A percentile compares a stretch with the other conserved stretches of the same genome.
Conservation (phyloP, 208 protist species). For the Crithidia sp. region DNA sequence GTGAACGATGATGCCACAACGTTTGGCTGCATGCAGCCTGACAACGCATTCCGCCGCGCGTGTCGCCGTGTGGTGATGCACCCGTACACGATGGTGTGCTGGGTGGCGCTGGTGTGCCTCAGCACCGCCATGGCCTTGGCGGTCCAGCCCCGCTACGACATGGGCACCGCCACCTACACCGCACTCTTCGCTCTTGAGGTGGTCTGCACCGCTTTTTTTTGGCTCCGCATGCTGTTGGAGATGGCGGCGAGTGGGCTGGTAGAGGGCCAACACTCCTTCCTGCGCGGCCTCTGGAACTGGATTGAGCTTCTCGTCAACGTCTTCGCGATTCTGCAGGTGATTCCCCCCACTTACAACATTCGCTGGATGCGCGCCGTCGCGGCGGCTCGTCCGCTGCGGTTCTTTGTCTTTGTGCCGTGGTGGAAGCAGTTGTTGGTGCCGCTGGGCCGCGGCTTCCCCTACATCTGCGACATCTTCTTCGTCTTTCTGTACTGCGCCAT, state of each 20-base stretch:
- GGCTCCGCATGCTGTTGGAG: slow-evolving; percentile 54
- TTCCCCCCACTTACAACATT: slow-evolving; percentile 41
- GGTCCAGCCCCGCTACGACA: slow-evolving; percentile 45
- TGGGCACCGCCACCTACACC: slow-evolving; percentile 25
- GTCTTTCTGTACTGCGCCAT: slow-evolving; percentile 33
- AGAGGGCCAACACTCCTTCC: slow-evolving; percentile 32
- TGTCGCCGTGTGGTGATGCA: slow-evolving; percentile 13
- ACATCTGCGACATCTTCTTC: slow-evolving; percentile 38
- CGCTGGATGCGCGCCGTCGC: slow-evolving; percentile 55
- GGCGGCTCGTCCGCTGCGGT: slow-evolving; percentile 52
- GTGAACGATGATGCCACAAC: slow-evolving; percentile 8
- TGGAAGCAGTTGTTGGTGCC: slow-evolving; percentile 32
- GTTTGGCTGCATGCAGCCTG: slow-evolving; percentile 4
- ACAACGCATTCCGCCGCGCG: slow-evolving; percentile 4
- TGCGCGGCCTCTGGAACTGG: slow-evolving; percentile 56
- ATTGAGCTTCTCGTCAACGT: slow-evolving; percentile 57
- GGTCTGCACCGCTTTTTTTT: slow-evolving; percentile 51
- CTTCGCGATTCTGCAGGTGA: slow-evolving; percentile 51
- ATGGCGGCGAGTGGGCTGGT: slow-evolving; percentile 48
- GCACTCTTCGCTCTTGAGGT: slow-evolving; percentile 38
- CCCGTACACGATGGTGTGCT: slow-evolving; percentile 19
- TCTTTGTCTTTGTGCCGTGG: slow-evolving; percentile 31
- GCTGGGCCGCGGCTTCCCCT: slow-evolving; percentile 30
- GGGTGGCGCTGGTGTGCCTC: slow-evolving; percentile 31
- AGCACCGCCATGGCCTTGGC: slow-evolving; percentile 43